phyloP scores from a whole-genome alignment of 495 filamentous ascomycete species.

The Cudoniella acicularis region DNA sequence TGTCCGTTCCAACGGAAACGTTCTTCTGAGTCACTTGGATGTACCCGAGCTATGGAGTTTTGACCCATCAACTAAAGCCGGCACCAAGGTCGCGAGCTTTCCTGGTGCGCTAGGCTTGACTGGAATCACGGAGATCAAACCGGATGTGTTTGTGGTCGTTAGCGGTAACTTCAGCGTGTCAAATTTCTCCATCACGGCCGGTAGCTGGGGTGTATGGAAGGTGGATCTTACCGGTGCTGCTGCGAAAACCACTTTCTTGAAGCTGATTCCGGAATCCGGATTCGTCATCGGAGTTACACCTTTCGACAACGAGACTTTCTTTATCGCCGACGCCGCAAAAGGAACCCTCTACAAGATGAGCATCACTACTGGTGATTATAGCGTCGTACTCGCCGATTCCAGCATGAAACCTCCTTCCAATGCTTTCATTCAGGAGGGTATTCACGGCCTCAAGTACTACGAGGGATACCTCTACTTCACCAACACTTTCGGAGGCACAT shows the following conservation, averaged over 20 bases:
- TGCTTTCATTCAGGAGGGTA: conserved; percentile 26
- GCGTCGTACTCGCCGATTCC: conserved; percentile 30
- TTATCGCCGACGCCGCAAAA: conserved; percentile 37
- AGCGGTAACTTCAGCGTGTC: conserved; percentile 34
- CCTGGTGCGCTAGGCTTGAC: conserved; percentile 31
- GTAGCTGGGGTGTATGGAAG: conserved; percentile 36
- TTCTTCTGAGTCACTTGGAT: conserved; percentile 35
- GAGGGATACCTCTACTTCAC: conserved; percentile 38
- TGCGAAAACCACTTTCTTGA: conserved; percentile 21
- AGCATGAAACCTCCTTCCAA: conserved; percentile 23
- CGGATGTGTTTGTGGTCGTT: conserved; percentile 40
- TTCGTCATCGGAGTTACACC: conserved; percentile 38
- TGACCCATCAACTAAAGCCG: conserved; percentile 29
- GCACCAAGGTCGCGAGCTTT: conserved; percentile 33
- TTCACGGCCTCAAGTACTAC: conserved; percentile 36
- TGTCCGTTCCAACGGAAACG: conserved; percentile 30
- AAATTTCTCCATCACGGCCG: conserved; percentile 27
- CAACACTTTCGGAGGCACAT: too few relatives aligned
- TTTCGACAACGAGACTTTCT: conserved; percentile 24
- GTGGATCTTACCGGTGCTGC: conserved; percentile 27
- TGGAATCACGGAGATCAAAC: conserved; percentile 39
- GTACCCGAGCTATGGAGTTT: conserved; percentile 40
- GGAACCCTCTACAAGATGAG: conserved; percentile 34
- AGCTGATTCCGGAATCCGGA: conserved; percentile 33
- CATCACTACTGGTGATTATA: conserved; percentile 29